A percentile compares a stretch with the other conserved stretches of the same genome.
Evolutionary conservation across 345 rosid species (phyloP).

Genomic region (Bruguiera sexangula): DNA sequence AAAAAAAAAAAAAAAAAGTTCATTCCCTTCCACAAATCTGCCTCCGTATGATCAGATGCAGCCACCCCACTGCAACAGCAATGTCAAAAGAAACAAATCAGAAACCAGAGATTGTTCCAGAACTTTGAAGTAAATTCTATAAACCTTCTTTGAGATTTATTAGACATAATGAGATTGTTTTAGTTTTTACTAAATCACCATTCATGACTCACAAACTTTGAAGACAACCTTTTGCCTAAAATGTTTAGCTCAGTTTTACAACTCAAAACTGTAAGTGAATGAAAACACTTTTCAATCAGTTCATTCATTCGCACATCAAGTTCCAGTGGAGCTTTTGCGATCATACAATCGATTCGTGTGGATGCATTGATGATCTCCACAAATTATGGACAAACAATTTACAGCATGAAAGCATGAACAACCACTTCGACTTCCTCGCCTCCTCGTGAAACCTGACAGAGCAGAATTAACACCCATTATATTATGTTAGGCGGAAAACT

Average conservation of each 20-base stretch:
- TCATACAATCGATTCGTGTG: no score
- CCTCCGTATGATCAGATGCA: constrained; percentile 13
- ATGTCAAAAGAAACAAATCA: constrained; percentile 6
- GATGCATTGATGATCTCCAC: neutral
- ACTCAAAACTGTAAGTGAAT: no score
- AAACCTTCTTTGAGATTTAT: neutral
- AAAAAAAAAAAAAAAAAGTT: no score
- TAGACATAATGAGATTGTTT: neutral
- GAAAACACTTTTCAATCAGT: no score
- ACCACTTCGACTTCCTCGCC: neutral
- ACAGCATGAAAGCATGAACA: neutral
- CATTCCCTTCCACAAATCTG: neutral
- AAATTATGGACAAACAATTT: neutral
- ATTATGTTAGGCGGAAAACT: no score
- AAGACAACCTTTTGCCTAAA: no score
- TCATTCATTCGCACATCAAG: no score
- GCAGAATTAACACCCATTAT: neutral
- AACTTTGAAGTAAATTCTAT: neutral
- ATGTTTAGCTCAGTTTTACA: no score
- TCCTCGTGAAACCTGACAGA: neutral
- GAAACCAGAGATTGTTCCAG: neutral
- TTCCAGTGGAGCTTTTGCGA: no score
- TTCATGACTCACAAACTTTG: no score
- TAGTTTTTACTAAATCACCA: neutral
- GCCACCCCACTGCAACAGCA: constrained; percentile 20